Evolutionary conservation across 75 land plant genomes (phyloP), one percentile per base, ranked within the genome.

Genomic region (Sequoiadendron giganteum): DNA sequence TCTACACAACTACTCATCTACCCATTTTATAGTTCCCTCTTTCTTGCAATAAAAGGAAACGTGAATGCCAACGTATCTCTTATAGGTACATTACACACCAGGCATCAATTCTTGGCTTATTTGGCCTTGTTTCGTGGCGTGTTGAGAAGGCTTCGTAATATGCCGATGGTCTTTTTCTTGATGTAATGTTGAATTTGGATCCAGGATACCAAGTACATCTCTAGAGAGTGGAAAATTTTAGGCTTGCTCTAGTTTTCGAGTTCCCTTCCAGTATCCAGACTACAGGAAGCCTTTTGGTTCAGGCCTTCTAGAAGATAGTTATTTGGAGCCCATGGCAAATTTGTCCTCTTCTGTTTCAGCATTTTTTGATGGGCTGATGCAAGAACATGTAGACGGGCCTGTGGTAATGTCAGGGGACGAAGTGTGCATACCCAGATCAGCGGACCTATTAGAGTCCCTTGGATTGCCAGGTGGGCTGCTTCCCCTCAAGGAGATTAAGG

Each of bases 401-500:
- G 72, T 83, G 70, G 65, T 84, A 25, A 38, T 76, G 52, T n/a
- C 85, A 49, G 91, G 91, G 28, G 47, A 89, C n/a, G 91, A 89
- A 3, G 84, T 72, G 1, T 86, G 91, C 84, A 49, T 52, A 47
- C 42, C 45, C 73, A 86, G 83, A 65, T 65, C 91, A 34, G 78
- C 36, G 19, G 81, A 73, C 28, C 42, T 90, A 40, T 39, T 91
- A 19, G 88, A 90, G 49, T 76, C 56, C 40, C 52, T 78, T 47
- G 91, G 91, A 34, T 85, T 91, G 48, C 91, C 91, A 13, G 56
- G 55, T 40, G 91, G 91, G 40, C 39, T 91, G 32, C 73, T 91
- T 55, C 91, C 91, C 18, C 80, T 91, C 70, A 72, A 90, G 39
- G 88, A 91, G 72, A 49, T 91, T 21, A 40, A 43, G 42, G 91